A percentile compares a stretch with the other conserved stretches of the same genome.
Conservation (phyloP, 768 basidiomycete genomes). For the Lepiota brunneoincarnata region DNA sequence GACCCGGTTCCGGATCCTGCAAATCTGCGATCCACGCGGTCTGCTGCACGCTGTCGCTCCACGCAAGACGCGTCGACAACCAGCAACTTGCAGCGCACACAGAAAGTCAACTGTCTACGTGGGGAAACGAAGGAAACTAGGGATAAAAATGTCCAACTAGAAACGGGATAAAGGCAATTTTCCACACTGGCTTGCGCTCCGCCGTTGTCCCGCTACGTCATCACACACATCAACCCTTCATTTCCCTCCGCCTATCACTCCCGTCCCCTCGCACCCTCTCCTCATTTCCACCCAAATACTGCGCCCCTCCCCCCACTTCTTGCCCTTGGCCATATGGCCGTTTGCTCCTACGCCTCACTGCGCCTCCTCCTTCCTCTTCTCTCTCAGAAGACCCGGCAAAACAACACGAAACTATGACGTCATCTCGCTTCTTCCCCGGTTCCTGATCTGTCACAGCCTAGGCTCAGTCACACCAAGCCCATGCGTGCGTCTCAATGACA, state of each 20-base stretch:
- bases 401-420: slow-evolving; percentile 10
- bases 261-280: neutral
- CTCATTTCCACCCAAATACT: neutral
- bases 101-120: neutral
- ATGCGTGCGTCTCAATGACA: slow-evolving; percentile 12
- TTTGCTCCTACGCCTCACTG: neutral
- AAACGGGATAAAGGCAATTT: slow-evolving; percentile 2
- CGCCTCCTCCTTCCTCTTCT: neutral
- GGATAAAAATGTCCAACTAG: neutral
- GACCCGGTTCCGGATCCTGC: slow-evolving; percentile 1
- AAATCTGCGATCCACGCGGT: slow-evolving; percentile 7
- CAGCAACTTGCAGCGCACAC: neutral
- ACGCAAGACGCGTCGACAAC: slow-evolving; percentile 1
- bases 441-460: slow-evolving; percentile 12
- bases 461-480: slow-evolving; percentile 10
- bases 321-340: neutral
- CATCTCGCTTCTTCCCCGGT: slow-evolving; percentile 8
- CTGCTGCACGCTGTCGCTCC: slow-evolving; percentile 1
- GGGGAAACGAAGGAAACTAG: neutral
- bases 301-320: neutral
- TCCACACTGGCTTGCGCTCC: slow-evolving; percentile 9
- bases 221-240: slow-evolving; percentile 9
- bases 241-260: slow-evolving; percentile 8
- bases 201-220: slow-evolving; percentile 11
- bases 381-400: neutral